phyloP scores from a whole-genome alignment of 345 rosid species.

The Sonneratia alba region DNA sequence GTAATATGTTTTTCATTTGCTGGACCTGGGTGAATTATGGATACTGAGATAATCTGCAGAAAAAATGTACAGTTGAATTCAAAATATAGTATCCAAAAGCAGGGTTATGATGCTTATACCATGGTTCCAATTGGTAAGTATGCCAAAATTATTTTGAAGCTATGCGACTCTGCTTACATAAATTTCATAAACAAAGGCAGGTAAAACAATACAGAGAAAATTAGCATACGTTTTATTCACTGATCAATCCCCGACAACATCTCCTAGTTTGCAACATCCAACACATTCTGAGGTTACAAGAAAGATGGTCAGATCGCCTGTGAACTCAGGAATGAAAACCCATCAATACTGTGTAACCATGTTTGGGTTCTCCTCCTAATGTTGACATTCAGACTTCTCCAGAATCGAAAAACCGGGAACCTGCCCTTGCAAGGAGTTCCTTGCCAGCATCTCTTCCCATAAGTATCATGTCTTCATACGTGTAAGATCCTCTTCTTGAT shows the following conservation, averaged over 20 bases:
- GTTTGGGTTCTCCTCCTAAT: background rate
- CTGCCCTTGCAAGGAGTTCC: slow-evolving; percentile 73
- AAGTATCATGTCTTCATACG: slow-evolving; percentile 58
- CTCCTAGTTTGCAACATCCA: background rate
- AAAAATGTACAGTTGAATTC: too few relatives aligned
- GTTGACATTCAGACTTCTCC: slow-evolving; percentile 5
- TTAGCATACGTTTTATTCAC: background rate
- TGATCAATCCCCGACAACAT: background rate
- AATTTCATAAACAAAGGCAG: background rate
- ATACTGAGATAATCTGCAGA: too few relatives aligned
- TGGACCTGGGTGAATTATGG: too few relatives aligned
- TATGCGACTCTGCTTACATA: background rate
- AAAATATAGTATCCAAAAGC: too few relatives aligned
- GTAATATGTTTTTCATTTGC: too few relatives aligned
- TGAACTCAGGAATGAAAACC: background rate
- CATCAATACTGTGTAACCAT: background rate
- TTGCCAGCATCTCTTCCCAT: slow-evolving; percentile 92
- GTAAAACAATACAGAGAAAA: background rate
- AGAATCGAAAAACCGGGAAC: slow-evolving; percentile 74
- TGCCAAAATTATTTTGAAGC: background rate
- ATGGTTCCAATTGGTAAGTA: too few relatives aligned
- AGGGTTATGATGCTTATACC: too few relatives aligned
- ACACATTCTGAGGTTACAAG: background rate
- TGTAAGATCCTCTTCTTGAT: slow-evolving; percentile 65
- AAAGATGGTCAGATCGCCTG: background rate